phyloP scores from a whole-genome alignment of 441 rosid genomes.

The Breynia disticha region DNA sequence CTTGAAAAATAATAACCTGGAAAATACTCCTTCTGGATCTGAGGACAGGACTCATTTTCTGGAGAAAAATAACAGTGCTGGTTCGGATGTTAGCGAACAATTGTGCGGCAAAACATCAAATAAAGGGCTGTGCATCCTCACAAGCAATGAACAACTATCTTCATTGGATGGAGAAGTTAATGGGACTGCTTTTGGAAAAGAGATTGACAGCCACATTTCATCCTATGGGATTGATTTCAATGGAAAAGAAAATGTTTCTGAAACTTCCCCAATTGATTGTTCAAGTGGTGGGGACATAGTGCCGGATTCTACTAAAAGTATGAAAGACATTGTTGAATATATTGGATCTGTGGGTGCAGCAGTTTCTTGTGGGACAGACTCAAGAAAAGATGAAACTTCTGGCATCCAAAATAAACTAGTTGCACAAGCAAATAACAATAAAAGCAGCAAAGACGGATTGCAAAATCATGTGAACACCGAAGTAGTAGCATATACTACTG shows the following conservation, averaged over 20 bases:
- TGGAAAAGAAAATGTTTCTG: conserved; percentile 16
- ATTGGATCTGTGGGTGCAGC: conserved; percentile 13
- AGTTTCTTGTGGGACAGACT: background rate
- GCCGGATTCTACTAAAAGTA: conserved; percentile 18
- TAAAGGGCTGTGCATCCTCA: conserved; percentile 19
- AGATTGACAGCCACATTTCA: conserved; percentile 1
- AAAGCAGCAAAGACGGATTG: conserved; percentile 8
- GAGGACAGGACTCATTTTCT: conserved; percentile 15
- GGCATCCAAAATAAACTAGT: conserved; percentile 3
- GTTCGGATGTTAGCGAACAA: conserved; percentile 19
- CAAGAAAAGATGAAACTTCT: conserved; percentile 16
- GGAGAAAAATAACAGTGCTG: conserved; percentile 14
- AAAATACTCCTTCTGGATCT: conserved; percentile 25
- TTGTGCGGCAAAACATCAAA: conserved; percentile 16
- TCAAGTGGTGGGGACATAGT: conserved; percentile 4
- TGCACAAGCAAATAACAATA: conserved; percentile 8
- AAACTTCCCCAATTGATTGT: conserved; percentile 9
- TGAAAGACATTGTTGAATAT: conserved; percentile 19
- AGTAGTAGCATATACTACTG: conserved; percentile 23
- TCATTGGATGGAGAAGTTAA: conserved; percentile 19
- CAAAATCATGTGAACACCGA: conserved; percentile 22
- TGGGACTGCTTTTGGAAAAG: conserved; percentile 11
- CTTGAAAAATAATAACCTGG: conserved; percentile 20
- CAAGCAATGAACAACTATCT: conserved; percentile 16
- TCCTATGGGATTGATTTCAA: conserved; percentile 15